Base-by-base conservation (phyloP, 176 grass and related monocot species). In the Raddia distichophylla region DNA sequence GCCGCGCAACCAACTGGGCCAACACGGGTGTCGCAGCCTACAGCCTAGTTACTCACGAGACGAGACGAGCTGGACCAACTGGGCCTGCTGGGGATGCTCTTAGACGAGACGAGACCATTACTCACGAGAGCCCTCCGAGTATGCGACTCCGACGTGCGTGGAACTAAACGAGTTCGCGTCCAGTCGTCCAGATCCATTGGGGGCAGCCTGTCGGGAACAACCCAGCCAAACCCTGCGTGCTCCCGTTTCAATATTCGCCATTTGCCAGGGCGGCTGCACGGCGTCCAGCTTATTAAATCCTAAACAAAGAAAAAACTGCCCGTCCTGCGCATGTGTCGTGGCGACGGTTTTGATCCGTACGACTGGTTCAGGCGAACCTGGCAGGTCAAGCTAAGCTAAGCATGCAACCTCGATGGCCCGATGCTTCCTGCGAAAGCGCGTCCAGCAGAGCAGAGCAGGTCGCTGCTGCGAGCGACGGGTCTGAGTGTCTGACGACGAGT, bases 161-260 rank as follows among this genome's bases (percentile, higher is more conserved):
- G 37, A 40, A 40, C 0, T 27, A 18, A 11, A 57, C 62, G 45
- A 42, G 62, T 16, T 58, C 56, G 70, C 85, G 43, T 37, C 55
- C 64, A 4, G 52, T 27, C 27, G 27, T 27, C 27, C 27, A 27
- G 15, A n/a, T 6, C 54, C 20, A 53, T 50, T 15, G 18, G 75
- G 82, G 70, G 71, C 87, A 76, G 32, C 82, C 48, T 85, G 82
- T 76, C 77, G 87, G 71, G 82, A 74, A 76, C 57, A 57, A 32
- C 32, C 70, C 87, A 16, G 82, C 64, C 71, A 85, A 58, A 11
- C 71, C 19, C 75, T 84, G 81, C 75, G 53, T 69, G 19, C 37
- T 4, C 34, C 69, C 5, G 15, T 80, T 84, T 69, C 63, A 69
- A 69, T 80, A 62, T 80, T 65, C 34, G 37, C 6, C 22, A 11